phyloP scores from a whole-genome alignment of 148 eudicot genomes.

The Heliamphora exappendiculata region DNA sequence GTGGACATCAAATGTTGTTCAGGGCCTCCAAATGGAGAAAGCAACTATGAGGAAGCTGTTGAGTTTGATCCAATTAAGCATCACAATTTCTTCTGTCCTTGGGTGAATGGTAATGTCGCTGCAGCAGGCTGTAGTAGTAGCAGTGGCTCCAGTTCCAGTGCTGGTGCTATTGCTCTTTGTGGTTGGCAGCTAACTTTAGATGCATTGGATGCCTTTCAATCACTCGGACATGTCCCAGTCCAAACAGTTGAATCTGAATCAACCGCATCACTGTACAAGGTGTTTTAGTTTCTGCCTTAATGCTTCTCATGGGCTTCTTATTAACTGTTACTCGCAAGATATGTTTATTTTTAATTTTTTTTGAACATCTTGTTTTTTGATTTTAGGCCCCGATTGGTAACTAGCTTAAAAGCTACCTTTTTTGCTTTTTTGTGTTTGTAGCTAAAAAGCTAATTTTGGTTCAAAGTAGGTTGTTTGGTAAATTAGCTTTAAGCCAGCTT shows the following conservation, averaged over 20 bases:
- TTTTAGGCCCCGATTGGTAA: no score
- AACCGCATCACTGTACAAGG: conserved; percentile 93
- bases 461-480: no score
- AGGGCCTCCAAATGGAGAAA: conserved; percentile 90
- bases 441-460: no score
- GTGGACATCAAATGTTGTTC: conserved; percentile 14
- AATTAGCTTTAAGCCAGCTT: no score
- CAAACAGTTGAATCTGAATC: conserved; percentile 96
- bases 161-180: conserved; percentile 67
- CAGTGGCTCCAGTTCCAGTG: conserved; percentile 60
- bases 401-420: no score
- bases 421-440: no score
- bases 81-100: conserved; percentile 90
- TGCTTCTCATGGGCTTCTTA: background rate
- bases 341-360: background rate
- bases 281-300: conserved; percentile 3
- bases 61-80: conserved; percentile 96
- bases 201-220: conserved; percentile 82
- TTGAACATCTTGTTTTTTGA: no score
- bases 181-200: conserved; percentile 99
- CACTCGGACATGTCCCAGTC: conserved; percentile 65
- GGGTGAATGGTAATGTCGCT: conserved; percentile 99
- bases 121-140: conserved; percentile 73
- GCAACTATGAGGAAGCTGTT: conserved; percentile 71
- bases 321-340: background rate